A percentile compares a stretch with the other conserved stretches of the same genome.
Conservation (phyloP, 495 filamentous ascomycete species). For the Schizothecium vesticola region DNA sequence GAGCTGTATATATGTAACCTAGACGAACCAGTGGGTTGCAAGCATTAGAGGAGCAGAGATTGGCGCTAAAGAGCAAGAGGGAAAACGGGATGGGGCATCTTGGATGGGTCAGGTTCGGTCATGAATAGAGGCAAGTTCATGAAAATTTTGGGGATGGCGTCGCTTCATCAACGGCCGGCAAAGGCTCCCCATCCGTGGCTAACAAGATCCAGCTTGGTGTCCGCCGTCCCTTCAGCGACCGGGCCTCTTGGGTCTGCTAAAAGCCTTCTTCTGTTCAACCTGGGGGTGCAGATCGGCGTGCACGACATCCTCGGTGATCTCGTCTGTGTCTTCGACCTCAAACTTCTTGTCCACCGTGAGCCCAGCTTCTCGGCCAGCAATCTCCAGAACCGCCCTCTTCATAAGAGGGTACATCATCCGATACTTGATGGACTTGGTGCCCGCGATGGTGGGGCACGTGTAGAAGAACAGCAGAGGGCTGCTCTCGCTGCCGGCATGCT, state of each 20-base stretch:
- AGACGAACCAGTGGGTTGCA: too few relatives aligned
- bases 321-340: slow-evolving; percentile 57
- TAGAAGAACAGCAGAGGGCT: slow-evolving; percentile 85
- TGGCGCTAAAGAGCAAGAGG: background rate
- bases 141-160: background rate
- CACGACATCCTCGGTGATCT: slow-evolving; percentile 68
- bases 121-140: background rate
- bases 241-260: slow-evolving; percentile 85
- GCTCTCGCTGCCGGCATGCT: slow-evolving; percentile 47
- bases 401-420: slow-evolving; percentile 92
- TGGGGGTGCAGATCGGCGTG: slow-evolving; percentile 72
- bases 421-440: slow-evolving; percentile 71
- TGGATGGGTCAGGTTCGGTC: background rate
- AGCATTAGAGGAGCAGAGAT: background rate
- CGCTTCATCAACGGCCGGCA: background rate
- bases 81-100: background rate
- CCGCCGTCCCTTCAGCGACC: slow-evolving; percentile 40
- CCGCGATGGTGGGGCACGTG: slow-evolving; percentile 71
- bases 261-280: slow-evolving; percentile 63
- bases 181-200: background rate
- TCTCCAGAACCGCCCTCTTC: slow-evolving; percentile 61
- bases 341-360: slow-evolving; percentile 71
- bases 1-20: too few relatives aligned
- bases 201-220: background rate
- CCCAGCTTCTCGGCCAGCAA: slow-evolving; percentile 65